These are phyloP conservation scores for Comarum palustre DNA, from an alignment of 306 rosid genomes.

Conservation along the genomic window DNA sequence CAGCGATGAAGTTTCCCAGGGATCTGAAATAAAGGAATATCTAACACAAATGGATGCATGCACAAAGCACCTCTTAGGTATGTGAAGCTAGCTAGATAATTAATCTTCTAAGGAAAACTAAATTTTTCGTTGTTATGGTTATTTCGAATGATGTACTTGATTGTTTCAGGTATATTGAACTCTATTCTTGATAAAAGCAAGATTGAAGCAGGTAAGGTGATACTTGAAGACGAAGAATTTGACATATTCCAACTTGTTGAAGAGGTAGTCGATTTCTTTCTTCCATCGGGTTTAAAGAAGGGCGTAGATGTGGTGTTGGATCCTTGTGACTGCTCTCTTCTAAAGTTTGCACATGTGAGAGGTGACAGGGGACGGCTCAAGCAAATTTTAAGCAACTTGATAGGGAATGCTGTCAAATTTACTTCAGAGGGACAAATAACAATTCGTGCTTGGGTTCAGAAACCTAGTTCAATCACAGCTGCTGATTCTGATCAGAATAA, in stretches of 20 bases:
- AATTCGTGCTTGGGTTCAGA: conserved; percentile 58
- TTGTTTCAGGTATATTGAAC: conserved; percentile 54
- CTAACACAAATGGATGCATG: conserved; percentile 60
- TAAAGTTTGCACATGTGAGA: conserved; percentile 44
- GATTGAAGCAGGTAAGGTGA: conserved; percentile 75
- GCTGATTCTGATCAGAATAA: conserved; percentile 3
- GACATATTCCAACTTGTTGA: conserved; percentile 57
- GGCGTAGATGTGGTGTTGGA: conserved; percentile 70
- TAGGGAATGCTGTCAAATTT: conserved; percentile 77
- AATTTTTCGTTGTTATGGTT: not conserved
- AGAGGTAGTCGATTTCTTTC: conserved; percentile 61
- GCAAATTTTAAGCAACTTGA: conserved; percentile 62
- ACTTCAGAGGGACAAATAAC: conserved; percentile 57
- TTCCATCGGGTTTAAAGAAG: conserved; percentile 56
- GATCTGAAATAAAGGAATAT: conserved; percentile 45
- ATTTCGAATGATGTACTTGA: not conserved
- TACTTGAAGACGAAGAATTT: conserved; percentile 75
- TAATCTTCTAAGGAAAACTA: not conserved
- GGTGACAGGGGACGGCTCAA: conserved; percentile 75
- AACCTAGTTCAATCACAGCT: conserved; percentile 41
- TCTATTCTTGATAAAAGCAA: conserved; percentile 80
- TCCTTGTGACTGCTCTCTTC: conserved; percentile 53
- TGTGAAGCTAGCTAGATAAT: not conserved
- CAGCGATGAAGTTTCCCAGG: conserved; percentile 22
- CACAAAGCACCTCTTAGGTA: conserved; percentile 65